Base-by-base conservation (phyloP, 78 protist genomes). In the Speleostelium caveatum region DNA sequence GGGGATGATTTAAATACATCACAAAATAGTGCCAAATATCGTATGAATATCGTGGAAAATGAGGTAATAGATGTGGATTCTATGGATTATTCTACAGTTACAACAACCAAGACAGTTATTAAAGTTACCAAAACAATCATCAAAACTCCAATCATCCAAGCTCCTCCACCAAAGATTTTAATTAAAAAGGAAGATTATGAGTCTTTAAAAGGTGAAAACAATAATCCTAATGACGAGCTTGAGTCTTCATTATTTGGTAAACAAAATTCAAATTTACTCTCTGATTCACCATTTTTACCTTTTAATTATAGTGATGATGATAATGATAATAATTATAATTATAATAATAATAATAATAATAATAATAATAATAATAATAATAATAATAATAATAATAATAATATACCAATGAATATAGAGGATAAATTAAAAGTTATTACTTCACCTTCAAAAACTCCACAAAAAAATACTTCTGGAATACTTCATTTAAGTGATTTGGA, bases 151-250 rank as follows among this genome's bases (percentile, higher is more conserved):
- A 8, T 38, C 17, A n/a, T n/a, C n/a, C n/a, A n/a, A n/a, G n/a
- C n/a, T n/a, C 36, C 73, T 22, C 73, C 73, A 36, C 22, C 22
- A 28, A 71, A 71, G 33, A 51, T 71, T 28, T n/a, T 71, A 51
- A 71, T 71, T 51, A 71, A 71, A 71, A 55, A 71, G 22, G 77
- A 71, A 21, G 77, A 71, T 71, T 71, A n/a, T 58, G 33, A 71
- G 16, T 5, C 32, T 49, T 41, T 21, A 7, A 16, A 38, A 32
- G 14, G 16, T 8, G 22, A 51, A 22, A 71, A 51, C 32, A 17
- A 26, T 7, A 45, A 26, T 26, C 36, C 28, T n/a, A 65, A 17
- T 1, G n/a, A n/a, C n/a, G n/a, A n/a, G n/a, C n/a, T n/a, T n/a
- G n/a, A n/a, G n/a, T n/a, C n/a, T n/a, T n/a, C n/a, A n/a, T n/a